Percentiles rank a stretch among this genome's conserved stretches.
phyloP scores from a whole-genome alignment of 148 eudicot species.

The Rhododendron williamsianum region DNA sequence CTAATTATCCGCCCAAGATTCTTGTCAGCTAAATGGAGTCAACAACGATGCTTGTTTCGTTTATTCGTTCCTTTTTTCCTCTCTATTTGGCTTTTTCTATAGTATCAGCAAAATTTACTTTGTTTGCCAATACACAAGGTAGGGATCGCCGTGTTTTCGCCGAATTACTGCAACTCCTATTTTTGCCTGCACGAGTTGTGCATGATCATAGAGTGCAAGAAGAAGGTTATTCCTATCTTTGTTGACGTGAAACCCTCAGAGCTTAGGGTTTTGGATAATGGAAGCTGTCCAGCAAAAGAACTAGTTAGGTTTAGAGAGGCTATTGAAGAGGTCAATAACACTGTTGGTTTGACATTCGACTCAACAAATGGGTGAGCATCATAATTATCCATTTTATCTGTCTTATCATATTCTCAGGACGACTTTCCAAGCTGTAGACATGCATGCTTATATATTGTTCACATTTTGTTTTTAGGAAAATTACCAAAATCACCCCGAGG shows the following conservation, averaged over 20 bases:
- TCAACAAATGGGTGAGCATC: slow-evolving; percentile 32
- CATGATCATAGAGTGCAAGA: slow-evolving; percentile 32
- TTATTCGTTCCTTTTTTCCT: background rate
- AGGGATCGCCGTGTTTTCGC: slow-evolving; percentile 47
- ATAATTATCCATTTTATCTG: background rate
- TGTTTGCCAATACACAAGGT: slow-evolving; percentile 3
- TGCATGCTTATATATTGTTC: background rate
- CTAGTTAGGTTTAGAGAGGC: slow-evolving; percentile 26
- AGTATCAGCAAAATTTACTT: too few relatives aligned
- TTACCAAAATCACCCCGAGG: background rate
- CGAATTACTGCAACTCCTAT: slow-evolving; percentile 39
- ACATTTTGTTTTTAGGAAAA: too few relatives aligned
- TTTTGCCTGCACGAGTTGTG: slow-evolving; percentile 50
- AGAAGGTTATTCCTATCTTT: slow-evolving; percentile 24
- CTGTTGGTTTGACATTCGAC: slow-evolving; percentile 48
- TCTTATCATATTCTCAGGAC: too few relatives aligned
- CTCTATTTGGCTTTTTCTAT: too few relatives aligned
- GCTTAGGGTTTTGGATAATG: slow-evolving; percentile 28
- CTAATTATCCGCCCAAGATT: too few relatives aligned
- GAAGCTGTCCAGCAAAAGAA: slow-evolving; percentile 19
- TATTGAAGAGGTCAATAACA: slow-evolving; percentile 36
- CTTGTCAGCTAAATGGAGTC: too few relatives aligned
- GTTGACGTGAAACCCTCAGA: slow-evolving; percentile 52
- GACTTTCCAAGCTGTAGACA: too few relatives aligned
- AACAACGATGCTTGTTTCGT: background rate